phyloP scores from a whole-genome alignment of 768 basidiomycete species.

The Roridomyces roridus region DNA sequence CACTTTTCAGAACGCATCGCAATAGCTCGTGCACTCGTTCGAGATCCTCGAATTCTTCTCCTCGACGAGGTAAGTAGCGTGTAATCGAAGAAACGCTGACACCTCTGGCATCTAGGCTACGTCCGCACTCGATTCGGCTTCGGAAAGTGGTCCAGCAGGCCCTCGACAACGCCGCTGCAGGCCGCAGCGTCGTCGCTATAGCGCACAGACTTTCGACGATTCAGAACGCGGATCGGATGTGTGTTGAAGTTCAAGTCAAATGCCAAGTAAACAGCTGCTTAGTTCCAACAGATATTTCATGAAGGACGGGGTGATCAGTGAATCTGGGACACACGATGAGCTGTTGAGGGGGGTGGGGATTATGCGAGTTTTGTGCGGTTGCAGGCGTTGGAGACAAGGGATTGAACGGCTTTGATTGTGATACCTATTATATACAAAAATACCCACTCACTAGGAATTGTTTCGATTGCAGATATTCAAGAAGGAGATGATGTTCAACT shows the following conservation, averaged over 20 bases:
- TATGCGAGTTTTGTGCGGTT: conserved; percentile 67
- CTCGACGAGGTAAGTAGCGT: conserved; percentile 74
- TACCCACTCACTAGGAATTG: too few species aligned
- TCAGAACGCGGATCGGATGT: conserved; percentile 71
- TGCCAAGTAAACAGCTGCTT: too few species aligned
- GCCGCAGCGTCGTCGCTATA: conserved; percentile 93
- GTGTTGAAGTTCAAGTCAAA: conserved; percentile 19
- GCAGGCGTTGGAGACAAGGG: conserved; percentile 50
- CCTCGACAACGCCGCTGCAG: conserved; percentile 88
- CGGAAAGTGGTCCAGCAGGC: conserved; percentile 95
- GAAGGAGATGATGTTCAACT: too few species aligned
- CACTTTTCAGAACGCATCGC: conserved; percentile 62
- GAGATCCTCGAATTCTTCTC: conserved; percentile 87
- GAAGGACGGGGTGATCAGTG: conserved; percentile 63
- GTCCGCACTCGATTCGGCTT: conserved; percentile 87
- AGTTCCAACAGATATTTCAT: conserved; percentile 58
- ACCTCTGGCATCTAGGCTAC: conserved; percentile 70
- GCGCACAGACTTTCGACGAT: conserved; percentile 80
- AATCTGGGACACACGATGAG: conserved; percentile 69
- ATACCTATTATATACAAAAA: too few species aligned
- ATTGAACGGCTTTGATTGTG: too few species aligned
- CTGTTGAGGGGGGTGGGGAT: conserved; percentile 49
- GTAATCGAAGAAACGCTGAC: too few species aligned
- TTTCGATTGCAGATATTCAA: too few species aligned
- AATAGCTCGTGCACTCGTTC: conserved; percentile 88